These are phyloP conservation scores for Lasiodiplodia theobromae DNA, from an alignment of 2,329 filamentous ascomycete species.

Conservation along the genomic window DNA sequence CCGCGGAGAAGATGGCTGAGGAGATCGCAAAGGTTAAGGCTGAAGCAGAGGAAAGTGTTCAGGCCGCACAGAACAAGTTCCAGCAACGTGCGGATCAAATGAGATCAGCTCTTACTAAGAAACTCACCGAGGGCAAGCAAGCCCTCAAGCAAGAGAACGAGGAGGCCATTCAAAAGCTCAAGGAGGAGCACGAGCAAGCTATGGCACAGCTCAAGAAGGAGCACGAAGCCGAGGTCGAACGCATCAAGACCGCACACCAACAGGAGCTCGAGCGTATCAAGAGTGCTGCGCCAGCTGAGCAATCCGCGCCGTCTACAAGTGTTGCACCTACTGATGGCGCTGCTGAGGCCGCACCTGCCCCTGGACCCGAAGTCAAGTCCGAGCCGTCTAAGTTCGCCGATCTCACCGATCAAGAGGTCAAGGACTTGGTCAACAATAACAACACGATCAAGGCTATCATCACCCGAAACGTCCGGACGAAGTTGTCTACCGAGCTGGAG, in stretches of 20 bases:
- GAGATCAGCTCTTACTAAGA: constrained; percentile 72
- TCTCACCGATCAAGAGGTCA: constrained; percentile 58
- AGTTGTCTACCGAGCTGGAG: constrained; percentile 51
- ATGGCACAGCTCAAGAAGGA: constrained; percentile 39
- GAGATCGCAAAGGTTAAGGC: constrained; percentile 48
- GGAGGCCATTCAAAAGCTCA: constrained; percentile 44
- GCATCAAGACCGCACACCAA: constrained; percentile 44
- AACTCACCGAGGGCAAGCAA: constrained; percentile 64
- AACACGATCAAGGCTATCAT: constrained; percentile 58
- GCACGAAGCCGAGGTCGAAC: constrained; percentile 41
- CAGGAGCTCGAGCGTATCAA: constrained; percentile 46
- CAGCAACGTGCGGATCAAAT: constrained; percentile 73
- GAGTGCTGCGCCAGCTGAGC: not conserved
- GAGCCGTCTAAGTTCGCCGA: constrained; percentile 40
- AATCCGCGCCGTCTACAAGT: not conserved
- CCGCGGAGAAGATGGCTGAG: constrained; percentile 58
- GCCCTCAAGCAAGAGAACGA: constrained; percentile 51
- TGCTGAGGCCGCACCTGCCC: constrained; percentile 32
- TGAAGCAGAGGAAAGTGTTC: constrained; percentile 52
- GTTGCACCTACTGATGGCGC: constrained; percentile 12
- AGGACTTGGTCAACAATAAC: constrained; percentile 59
- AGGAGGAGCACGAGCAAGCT: constrained; percentile 54
- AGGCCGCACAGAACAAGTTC: constrained; percentile 70
- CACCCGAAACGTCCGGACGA: constrained; percentile 64
- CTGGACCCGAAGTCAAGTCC: constrained; percentile 41